phyloP scores from a whole-genome alignment of 2,329 filamentous ascomycete genomes.

The Leptographium galeiforme region DNA sequence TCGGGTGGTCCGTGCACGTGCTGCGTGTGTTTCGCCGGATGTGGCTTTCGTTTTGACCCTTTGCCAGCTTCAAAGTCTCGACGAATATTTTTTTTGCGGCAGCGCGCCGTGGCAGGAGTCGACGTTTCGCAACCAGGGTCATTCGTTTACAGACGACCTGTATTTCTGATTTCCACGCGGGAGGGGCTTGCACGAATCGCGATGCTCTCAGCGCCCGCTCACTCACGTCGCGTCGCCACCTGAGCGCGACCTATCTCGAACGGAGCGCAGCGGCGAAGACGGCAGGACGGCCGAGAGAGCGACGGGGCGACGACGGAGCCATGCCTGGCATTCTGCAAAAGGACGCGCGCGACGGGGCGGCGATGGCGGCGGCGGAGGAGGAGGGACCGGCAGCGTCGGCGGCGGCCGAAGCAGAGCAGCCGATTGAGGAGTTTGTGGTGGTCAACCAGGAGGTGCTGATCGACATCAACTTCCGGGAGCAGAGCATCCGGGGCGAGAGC shows the following conservation, averaged over 20 bases:
- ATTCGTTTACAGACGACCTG: not conserved
- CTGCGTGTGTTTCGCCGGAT: not conserved
- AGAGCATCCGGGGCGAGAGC: constrained; percentile 62
- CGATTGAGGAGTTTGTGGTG: constrained; percentile 32
- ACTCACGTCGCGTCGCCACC: not conserved
- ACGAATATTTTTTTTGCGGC: not conserved
- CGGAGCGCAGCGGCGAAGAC: no score
- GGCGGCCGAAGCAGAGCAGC: constrained; percentile 2
- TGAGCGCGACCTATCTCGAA: no score
- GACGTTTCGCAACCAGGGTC: not conserved
- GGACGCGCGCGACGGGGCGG: constrained; percentile 1
- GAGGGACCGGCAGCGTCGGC: constrained; percentile 5
- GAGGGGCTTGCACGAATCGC: not conserved
- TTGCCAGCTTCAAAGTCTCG: not conserved
- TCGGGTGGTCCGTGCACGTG: constrained; percentile 1
- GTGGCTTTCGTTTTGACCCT: not conserved
- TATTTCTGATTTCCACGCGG: not conserved
- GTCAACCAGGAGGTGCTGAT: constrained; percentile 79
- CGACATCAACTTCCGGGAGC: constrained; percentile 72
- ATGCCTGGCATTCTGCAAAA: constrained; percentile 17
- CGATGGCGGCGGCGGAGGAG: not conserved
- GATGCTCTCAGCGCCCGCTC: not conserved
- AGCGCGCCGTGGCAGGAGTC: not conserved
- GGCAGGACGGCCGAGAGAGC: no score
- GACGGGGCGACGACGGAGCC: not conserved